Evolutionary conservation across 176 grass and related monocot genomes (phyloP), one percentile per base, ranked within the genome.

Genomic region (Alopecurus myosuroides): DNA sequence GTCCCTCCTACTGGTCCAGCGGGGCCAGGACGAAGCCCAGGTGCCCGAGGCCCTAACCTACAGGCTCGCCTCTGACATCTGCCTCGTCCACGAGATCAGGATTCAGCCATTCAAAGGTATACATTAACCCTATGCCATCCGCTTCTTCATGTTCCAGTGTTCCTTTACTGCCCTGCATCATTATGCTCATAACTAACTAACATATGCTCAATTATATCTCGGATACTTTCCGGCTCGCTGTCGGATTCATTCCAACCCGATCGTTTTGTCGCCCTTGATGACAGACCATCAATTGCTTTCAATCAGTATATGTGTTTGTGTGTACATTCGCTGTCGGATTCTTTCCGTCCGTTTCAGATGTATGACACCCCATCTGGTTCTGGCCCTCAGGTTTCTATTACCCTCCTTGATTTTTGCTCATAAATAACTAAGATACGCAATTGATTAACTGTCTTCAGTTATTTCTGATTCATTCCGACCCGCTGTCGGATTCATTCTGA

Each of bases 1-100:
- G 76, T 3, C n/a, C 82, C 0, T 99, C 97, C 26, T 99, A 99
- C 86, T 99, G 97, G 97, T 99, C 97, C 34, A 99, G 93, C 89
- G 88, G 86, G 97, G 91, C 0, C 56, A 92, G 37, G 79, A 22
- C 37, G 79, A 94, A 41, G 78, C 20, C 62, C 67, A 17, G 14
- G 68, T 62, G 9, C 90, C 89, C 9, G 97, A 96, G 77, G 92
- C 81, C 79, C 58, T 99, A 60, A 94, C 70, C 0, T 96, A 99
- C 85, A 85, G 69, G 82, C 86, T 99, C 31, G 33, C 17, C 61
- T 88, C 78, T 5, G 85, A 88, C 53, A 40, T 98, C 11, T 86
- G 82, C 78, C 7, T 96, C 26, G 65, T 99, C 22, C 19, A 92
- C 10, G 93, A 91, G 82, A 86, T 99, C 64, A 95, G 76, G 86